phyloP scores from a whole-genome alignment of 2,329 filamentous ascomycete species.

The Pestalotiopsis fici region DNA sequence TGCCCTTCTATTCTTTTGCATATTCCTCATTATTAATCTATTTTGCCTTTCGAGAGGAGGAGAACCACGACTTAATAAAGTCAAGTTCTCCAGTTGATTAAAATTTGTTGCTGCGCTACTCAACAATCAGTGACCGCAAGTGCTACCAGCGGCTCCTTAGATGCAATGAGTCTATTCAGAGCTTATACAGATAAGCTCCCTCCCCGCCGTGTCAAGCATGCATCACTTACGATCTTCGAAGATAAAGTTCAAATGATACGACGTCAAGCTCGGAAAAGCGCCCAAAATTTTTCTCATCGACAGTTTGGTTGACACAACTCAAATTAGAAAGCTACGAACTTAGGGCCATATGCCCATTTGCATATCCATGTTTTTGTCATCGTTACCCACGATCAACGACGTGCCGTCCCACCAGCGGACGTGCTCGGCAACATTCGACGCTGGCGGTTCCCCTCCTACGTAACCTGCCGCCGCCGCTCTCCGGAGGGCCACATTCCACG shows the following conservation, averaged over 20 bases:
- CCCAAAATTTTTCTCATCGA: too few relatives aligned
- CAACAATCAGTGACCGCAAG: too few relatives aligned
- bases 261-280: too few relatives aligned
- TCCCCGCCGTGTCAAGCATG: not conserved
- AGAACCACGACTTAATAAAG: not conserved
- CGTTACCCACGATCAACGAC: constrained; percentile 8
- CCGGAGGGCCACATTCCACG: constrained; percentile 46
- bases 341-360: constrained; percentile 13
- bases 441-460: not conserved
- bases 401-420: constrained; percentile 29
- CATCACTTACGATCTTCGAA: too few relatives aligned
- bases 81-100: not conserved
- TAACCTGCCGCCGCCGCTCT: constrained; percentile 29
- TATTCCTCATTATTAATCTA: not conserved
- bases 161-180: not conserved
- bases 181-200: not conserved
- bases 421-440: not conserved
- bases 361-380: constrained; percentile 7
- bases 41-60: not conserved
- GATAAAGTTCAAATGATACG: too few relatives aligned
- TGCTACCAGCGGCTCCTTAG: not conserved
- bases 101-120: not conserved
- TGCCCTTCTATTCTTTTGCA: not conserved
- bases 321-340: not conserved
- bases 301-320: not conserved